phyloP scores from a whole-genome alignment of 257 asterid species.

The Jacaranda mimosifolia region DNA sequence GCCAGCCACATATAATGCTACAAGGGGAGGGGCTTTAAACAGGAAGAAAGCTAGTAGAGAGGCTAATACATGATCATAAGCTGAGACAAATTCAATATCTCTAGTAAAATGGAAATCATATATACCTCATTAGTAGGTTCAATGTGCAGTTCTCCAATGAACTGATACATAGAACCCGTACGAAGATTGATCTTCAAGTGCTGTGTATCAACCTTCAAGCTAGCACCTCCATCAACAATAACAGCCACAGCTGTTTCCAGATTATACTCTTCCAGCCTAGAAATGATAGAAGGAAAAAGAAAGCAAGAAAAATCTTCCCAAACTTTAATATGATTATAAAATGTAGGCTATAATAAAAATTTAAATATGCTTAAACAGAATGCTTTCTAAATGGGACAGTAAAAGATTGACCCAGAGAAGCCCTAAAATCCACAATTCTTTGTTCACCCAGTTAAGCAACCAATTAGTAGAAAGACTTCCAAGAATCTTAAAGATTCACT shows the following conservation, averaged over 20 bases:
- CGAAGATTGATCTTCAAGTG: slow-evolving; percentile 71
- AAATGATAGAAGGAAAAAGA: slow-evolving; percentile 15
- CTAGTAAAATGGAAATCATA: slow-evolving; percentile 10
- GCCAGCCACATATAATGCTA: neutral
- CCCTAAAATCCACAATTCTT: too few species aligned
- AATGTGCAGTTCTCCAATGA: slow-evolving; percentile 84
- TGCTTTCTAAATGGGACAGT: neutral
- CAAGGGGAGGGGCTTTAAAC: neutral
- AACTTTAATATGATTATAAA: slow-evolving; percentile 6
- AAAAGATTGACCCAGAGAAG: too few species aligned
- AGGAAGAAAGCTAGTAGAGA: neutral
- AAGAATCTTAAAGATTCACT: neutral
- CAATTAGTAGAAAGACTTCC: too few species aligned
- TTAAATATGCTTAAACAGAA: neutral
- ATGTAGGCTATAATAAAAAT: neutral
- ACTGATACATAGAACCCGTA: slow-evolving; percentile 75
- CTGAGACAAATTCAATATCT: neutral
- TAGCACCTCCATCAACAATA: slow-evolving; percentile 71
- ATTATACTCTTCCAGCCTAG: slow-evolving; percentile 76
- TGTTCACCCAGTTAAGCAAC: too few species aligned
- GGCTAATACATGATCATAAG: neutral
- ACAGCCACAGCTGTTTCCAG: slow-evolving; percentile 75
- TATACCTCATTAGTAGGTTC: slow-evolving; percentile 70
- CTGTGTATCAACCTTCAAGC: slow-evolving; percentile 70
- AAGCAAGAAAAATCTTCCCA: neutral